These are phyloP conservation scores for Pyrus communis DNA, from an alignment of 306 rosid species.

Conservation along the genomic window DNA sequence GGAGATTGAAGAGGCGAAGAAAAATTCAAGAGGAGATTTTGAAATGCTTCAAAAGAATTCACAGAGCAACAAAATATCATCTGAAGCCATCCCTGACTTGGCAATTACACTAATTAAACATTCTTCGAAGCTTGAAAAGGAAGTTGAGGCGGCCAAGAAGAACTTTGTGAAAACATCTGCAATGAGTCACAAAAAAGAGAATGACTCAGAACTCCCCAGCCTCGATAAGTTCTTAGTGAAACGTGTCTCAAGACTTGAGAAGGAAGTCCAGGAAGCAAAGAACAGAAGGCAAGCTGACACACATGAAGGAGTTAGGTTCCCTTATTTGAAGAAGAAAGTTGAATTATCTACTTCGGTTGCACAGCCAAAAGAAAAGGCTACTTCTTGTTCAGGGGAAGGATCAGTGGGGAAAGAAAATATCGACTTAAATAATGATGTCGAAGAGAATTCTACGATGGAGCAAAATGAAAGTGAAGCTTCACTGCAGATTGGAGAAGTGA, in stretches of 20 bases:
- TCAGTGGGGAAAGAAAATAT: slow-evolving; percentile 55
- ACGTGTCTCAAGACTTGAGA: slow-evolving; percentile 75
- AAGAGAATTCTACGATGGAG: slow-evolving; percentile 10
- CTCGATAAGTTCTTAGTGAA: slow-evolving; percentile 77
- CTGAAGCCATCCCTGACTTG: slow-evolving; percentile 18
- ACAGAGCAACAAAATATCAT: background rate
- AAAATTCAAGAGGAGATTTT: slow-evolving; percentile 9
- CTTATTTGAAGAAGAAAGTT: slow-evolving; percentile 14
- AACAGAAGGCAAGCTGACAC: slow-evolving; percentile 32
- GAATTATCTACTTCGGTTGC: slow-evolving; percentile 15
- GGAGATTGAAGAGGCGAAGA: slow-evolving; percentile 38
- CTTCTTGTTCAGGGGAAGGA: slow-evolving; percentile 25
- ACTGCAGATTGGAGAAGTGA: background rate
- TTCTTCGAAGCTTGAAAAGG: slow-evolving; percentile 33
- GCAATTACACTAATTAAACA: slow-evolving; percentile 20
- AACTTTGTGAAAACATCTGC: background rate
- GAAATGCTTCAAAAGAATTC: slow-evolving; percentile 3
- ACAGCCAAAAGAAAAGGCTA: slow-evolving; percentile 2
- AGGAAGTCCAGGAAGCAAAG: slow-evolving; percentile 77
- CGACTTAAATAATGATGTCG: slow-evolving; percentile 11
- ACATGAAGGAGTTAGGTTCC: background rate
- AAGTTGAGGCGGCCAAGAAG: slow-evolving; percentile 28
- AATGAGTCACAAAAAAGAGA: slow-evolving; percentile 27
- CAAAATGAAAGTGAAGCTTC: slow-evolving; percentile 7
- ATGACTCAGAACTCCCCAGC: slow-evolving; percentile 49